Base-by-base conservation (phyloP, 257 asterid genomes). In the Asclepias syriaca region DNA sequence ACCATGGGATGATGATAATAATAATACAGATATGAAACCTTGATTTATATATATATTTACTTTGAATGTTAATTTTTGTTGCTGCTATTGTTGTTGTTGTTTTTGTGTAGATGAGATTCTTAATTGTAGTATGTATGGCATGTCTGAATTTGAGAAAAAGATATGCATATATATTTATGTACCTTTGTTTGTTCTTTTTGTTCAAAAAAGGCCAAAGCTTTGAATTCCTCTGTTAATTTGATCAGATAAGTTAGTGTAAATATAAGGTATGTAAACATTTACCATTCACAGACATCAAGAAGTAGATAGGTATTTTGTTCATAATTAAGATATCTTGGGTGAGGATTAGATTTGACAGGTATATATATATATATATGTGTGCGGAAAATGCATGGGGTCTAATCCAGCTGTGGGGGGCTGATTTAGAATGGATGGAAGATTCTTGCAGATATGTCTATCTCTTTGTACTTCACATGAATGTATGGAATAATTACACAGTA, bases 1-100 rank as follows among this genome's bases (percentile, higher is more conserved):
- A 46, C 63, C 71, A 37, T 83, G 86, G 87, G 86, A 83, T 75
- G 83, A 77, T 24, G 27, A 24, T 24, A 24, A 24, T 43, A 43
- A 8, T 43, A 43, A 77, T 68, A 50, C 70, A 46, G 79, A 85
- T 75, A 82, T 82, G 72, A 74, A 77, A 21, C 82, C 82, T 1
- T 75, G 77, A 61, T 19, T 32, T 34, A 34, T 0, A 34, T 34
- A 34, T 34, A 3, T 34, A 16, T 13, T 16, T 10, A 56, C 11
- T 43, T 14, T 40, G 8, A 27, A 16, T 9, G 2, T 32, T 27
- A 63, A 29, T 29, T 29, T 29, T 29, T 29, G 34, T 29, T 29
- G 34, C 34, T 29, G 34, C 34, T 29, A 29, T 29, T 29, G 51
- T 64, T 29, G 34, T 29, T 69, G 22, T 13, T 14, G 5, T 14